Evolutionary conservation across 2,329 filamentous ascomycete genomes (phyloP).

Genomic region (Microcera coccophila): DNA sequence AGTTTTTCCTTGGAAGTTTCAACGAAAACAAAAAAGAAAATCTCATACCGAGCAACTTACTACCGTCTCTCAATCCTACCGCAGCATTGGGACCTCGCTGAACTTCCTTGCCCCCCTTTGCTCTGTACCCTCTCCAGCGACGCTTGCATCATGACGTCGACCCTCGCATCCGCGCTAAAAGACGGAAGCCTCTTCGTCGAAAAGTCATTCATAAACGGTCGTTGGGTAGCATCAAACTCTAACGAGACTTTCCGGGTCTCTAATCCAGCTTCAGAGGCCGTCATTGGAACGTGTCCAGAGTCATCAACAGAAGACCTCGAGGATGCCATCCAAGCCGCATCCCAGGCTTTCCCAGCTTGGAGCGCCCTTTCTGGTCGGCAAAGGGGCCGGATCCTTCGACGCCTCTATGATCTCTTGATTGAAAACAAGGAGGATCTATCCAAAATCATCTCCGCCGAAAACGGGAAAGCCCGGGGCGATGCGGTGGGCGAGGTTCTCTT

Average conservation of each 20-base stretch:
- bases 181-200: conserved; percentile 13
- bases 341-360: conserved; percentile 52
- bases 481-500: conserved; percentile 54
- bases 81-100: no score
- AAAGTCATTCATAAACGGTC: conserved; percentile 63
- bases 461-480: conserved; percentile 63
- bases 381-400: conserved; percentile 55
- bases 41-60: no score
- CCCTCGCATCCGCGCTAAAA: conserved; percentile 7
- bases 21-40: no score
- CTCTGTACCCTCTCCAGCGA: no score
- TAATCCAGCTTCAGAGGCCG: conserved; percentile 63
- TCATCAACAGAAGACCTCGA: conserved; percentile 64
- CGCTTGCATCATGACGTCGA: background rate
- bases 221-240: conserved; percentile 67
- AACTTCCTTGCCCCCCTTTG: no score
- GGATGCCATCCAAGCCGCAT: conserved; percentile 64
- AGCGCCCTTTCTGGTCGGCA: conserved; percentile 55
- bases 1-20: no score
- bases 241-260: conserved; percentile 68
- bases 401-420: conserved; percentile 61
- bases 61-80: no score
- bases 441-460: conserved; percentile 65
- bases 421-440: conserved; percentile 62
- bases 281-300: conserved; percentile 68